Conservation (phyloP, 495 filamentous ascomycete species). For the Bryoglossum gracile region DNA sequence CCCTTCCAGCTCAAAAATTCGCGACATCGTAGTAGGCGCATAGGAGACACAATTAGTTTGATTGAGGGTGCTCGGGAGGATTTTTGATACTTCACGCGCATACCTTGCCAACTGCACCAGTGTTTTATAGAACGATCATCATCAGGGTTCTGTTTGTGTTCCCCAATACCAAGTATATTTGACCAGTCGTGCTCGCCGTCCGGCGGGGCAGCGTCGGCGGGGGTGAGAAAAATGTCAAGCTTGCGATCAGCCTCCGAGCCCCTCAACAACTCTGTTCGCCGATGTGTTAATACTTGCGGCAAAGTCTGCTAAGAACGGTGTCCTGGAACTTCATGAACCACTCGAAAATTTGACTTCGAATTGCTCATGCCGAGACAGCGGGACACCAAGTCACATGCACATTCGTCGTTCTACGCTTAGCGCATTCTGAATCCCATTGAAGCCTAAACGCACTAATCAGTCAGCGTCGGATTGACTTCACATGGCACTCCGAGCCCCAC, state of each 20-base stretch:
- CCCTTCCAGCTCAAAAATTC: conserved; percentile 13
- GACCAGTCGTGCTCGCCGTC: conserved; percentile 19
- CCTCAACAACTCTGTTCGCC: conserved; percentile 25
- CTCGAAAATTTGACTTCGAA: conserved; percentile 11
- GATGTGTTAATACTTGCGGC: conserved; percentile 23
- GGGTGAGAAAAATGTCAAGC: conserved; percentile 23
- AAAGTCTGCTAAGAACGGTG: conserved; percentile 22
- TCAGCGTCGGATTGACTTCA: not conserved
- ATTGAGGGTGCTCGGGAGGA: conserved; percentile 1
- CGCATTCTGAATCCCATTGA: not conserved
- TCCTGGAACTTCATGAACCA: conserved; percentile 26
- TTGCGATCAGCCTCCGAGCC: conserved; percentile 23
- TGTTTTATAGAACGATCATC: too few species aligned
- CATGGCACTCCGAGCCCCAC: not conserved
- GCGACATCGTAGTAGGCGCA: conserved; percentile 5
- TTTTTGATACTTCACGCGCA: too few species aligned
- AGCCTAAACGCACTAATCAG: not conserved
- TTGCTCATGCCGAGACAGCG: not conserved
- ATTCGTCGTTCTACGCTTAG: too few species aligned
- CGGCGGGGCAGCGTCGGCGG: conserved; percentile 16
- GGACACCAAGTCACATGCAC: not conserved
- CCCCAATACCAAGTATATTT: conserved; percentile 24
- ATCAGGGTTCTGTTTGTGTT: conserved; percentile 28
- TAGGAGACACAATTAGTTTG: conserved; percentile 2
- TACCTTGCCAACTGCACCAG: too few species aligned